These are phyloP conservation scores for Paraphysoderma sedebokerense DNA, from an alignment of 371 early-diverging fungal genomes.

Conservation along the genomic window DNA sequence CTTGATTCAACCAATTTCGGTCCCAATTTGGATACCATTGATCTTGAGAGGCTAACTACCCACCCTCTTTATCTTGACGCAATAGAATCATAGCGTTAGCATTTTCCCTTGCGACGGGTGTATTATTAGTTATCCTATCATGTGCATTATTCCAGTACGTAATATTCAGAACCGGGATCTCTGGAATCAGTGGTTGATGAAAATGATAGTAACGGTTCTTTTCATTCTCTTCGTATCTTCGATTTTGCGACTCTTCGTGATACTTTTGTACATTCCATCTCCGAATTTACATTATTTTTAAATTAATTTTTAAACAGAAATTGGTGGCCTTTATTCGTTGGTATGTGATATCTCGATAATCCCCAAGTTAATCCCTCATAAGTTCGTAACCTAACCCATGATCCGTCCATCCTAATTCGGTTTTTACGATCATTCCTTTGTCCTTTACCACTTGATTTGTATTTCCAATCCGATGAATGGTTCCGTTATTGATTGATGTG, in stretches of 20 bases:
- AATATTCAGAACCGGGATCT: too few relatives aligned
- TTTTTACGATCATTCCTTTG: background rate
- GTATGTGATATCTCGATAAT: slow-evolving; percentile 13
- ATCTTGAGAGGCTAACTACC: too few relatives aligned
- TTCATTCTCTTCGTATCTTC: background rate
- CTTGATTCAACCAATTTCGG: too few relatives aligned
- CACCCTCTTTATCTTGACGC: too few relatives aligned
- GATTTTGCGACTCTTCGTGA: background rate
- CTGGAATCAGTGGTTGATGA: too few relatives aligned
- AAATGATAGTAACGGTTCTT: too few relatives aligned
- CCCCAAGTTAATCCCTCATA: background rate
- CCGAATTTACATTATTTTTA: background rate
- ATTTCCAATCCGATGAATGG: too few relatives aligned
- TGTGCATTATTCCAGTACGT: slow-evolving; percentile 73
- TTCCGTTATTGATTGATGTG: too few relatives aligned
- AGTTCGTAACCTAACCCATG: background rate
- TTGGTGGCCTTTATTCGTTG: slow-evolving; percentile 81
- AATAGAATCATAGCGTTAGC: slow-evolving; percentile 68
- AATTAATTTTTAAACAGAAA: slow-evolving; percentile 29
- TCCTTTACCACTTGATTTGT: too few relatives aligned
- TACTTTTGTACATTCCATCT: background rate
- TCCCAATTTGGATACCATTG: too few relatives aligned
- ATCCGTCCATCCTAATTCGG: background rate
- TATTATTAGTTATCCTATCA: slow-evolving; percentile 75
- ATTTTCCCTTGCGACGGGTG: slow-evolving; percentile 72